phyloP scores from a whole-genome alignment of 805 yeast genomes.

The Candida gorgasii region DNA sequence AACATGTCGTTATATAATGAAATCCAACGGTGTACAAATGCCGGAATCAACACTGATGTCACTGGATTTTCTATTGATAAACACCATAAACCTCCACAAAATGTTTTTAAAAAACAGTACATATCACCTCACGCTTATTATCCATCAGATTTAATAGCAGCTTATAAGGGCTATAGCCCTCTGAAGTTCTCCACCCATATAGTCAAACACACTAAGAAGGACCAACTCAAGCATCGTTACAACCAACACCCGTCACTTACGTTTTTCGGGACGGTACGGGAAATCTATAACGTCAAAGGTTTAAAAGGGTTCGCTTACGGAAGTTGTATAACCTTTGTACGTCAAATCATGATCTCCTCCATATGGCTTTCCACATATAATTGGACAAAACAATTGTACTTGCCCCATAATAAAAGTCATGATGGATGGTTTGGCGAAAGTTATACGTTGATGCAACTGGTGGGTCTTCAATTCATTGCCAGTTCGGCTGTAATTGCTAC shows the following conservation, averaged over 20 bases:
- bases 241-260: slow-evolving; percentile 57
- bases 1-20: slow-evolving; percentile 45
- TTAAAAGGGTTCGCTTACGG: slow-evolving; percentile 80
- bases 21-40: slow-evolving; percentile 17
- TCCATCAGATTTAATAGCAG: slow-evolving; percentile 34
- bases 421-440: slow-evolving; percentile 48
- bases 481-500: slow-evolving; percentile 70
- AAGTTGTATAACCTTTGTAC: slow-evolving; percentile 71
- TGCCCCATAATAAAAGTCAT: slow-evolving; percentile 46
- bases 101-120: slow-evolving; percentile 32
- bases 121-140: slow-evolving; percentile 45
- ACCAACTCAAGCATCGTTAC: slow-evolving; percentile 30
- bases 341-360: slow-evolving; percentile 78
- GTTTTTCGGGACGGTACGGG: slow-evolving; percentile 53
- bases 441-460: slow-evolving; percentile 36
- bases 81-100: slow-evolving; percentile 26
- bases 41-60: slow-evolving; percentile 25
- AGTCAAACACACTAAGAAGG: slow-evolving; percentile 19
- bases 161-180: slow-evolving; percentile 24
- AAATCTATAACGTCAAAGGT: slow-evolving; percentile 75
- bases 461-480: slow-evolving; percentile 59
- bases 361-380: slow-evolving; percentile 86
- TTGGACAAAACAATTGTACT: slow-evolving; percentile 67
- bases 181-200: slow-evolving; percentile 24
- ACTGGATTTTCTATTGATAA: slow-evolving; percentile 26